Evolutionary conservation across 1,284 basidiomycete genomes (phyloP).

Genomic region (Athelia sp.): DNA sequence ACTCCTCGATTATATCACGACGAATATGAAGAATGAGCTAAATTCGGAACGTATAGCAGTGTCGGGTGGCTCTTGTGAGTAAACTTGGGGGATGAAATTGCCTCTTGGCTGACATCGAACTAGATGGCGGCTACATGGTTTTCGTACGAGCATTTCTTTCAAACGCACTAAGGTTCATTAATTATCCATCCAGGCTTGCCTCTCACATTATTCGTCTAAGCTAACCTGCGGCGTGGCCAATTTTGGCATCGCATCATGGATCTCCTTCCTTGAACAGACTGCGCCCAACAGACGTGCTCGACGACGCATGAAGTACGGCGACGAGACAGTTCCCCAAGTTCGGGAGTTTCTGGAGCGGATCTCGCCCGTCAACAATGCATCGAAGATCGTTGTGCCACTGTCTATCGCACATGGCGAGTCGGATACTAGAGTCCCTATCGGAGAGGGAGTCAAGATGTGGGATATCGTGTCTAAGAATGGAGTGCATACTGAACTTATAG

Average conservation of each 20-base stretch:
- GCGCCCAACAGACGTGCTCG: slow-evolving; percentile 26
- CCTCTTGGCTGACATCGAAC: slow-evolving; percentile 3
- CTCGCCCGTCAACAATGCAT: slow-evolving; percentile 29
- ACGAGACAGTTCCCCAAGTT: slow-evolving; percentile 27
- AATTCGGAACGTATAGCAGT: slow-evolving; percentile 28
- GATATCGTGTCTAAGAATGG: neutral
- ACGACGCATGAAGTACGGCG: slow-evolving; percentile 29
- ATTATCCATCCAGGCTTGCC: slow-evolving; percentile 19
- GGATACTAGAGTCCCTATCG: slow-evolving; percentile 29
- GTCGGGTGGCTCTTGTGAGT: slow-evolving; percentile 31
- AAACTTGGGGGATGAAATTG: neutral
- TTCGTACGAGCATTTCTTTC: slow-evolving; percentile 21
- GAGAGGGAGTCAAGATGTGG: slow-evolving; percentile 15
- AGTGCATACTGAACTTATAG: slow-evolving; percentile 22
- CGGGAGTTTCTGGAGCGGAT: slow-evolving; percentile 27
- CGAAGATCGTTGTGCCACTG: slow-evolving; percentile 26
- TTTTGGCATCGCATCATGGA: slow-evolving; percentile 30
- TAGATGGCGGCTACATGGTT: slow-evolving; percentile 32
- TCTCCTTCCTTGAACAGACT: slow-evolving; percentile 30
- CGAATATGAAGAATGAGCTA: slow-evolving; percentile 22
- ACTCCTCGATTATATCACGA: slow-evolving; percentile 24
- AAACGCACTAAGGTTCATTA: slow-evolving; percentile 7
- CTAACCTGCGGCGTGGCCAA: slow-evolving; percentile 30
- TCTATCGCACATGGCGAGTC: slow-evolving; percentile 33
- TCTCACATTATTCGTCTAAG: slow-evolving; percentile 30